These are phyloP conservation scores for Hanseniaspora lachancei DNA, from an alignment of 805 yeast genomes.

Conservation along the genomic window DNA sequence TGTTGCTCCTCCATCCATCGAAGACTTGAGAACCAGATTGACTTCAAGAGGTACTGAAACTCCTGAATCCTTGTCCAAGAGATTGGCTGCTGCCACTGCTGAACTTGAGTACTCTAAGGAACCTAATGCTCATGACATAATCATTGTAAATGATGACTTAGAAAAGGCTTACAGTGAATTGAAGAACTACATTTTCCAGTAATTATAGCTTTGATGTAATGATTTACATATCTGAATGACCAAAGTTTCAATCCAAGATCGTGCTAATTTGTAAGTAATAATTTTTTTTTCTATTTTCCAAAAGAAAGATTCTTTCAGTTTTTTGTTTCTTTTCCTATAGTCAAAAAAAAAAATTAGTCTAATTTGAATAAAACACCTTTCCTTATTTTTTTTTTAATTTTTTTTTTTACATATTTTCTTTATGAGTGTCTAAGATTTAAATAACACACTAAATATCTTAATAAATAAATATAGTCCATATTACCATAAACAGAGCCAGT, in stretches of 20 bases:
- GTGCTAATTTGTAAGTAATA: too few species aligned
- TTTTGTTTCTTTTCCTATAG: too few species aligned
- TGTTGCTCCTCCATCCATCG: slow-evolving; percentile 85
- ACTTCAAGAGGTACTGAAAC: slow-evolving; percentile 92
- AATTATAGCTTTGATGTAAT: neutral
- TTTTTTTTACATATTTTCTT: too few species aligned
- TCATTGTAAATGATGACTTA: slow-evolving; percentile 81
- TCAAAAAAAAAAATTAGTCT: too few species aligned
- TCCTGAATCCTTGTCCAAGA: slow-evolving; percentile 64
- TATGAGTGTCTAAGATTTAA: too few species aligned
- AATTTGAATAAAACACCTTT: too few species aligned
- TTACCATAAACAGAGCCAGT: neutral
- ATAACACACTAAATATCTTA: too few species aligned
- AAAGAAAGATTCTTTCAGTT: too few species aligned
- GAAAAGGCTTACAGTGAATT: slow-evolving; percentile 77
- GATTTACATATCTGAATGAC: neutral
- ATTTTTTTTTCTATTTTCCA: too few species aligned
- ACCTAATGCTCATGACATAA: slow-evolving; percentile 74
- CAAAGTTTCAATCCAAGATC: too few species aligned
- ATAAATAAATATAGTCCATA: too few species aligned
- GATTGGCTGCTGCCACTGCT: slow-evolving; percentile 73
- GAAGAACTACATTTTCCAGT: slow-evolving; percentile 56
- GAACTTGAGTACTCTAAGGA: slow-evolving; percentile 81
- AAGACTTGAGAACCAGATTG: slow-evolving; percentile 59
- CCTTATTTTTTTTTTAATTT: too few species aligned